Base-by-base conservation (phyloP, 2,329 filamentous ascomycete genomes). In the Sarocladium oryzae region DNA sequence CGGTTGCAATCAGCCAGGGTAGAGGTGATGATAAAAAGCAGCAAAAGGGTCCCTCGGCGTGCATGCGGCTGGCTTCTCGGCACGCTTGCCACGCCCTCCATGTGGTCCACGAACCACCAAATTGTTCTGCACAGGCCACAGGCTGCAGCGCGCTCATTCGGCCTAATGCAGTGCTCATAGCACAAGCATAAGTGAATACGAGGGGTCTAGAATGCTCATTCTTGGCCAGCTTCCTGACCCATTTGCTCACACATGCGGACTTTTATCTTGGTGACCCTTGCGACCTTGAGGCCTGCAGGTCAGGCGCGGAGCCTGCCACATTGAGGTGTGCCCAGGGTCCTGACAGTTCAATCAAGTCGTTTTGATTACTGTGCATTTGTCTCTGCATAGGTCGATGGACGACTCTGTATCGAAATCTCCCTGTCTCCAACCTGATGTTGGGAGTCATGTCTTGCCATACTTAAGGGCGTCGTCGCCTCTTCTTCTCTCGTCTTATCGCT, bases 161-260 rank as follows among this genome's bases (percentile, higher is more conserved):
- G 28, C 43, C 28, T 48, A 48, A 48, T 33, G 43, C 28, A 48
- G 20, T 21, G 9, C 18, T 13, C 28, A 45, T 48, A 8, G 24
- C 16, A 33, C 43, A 48, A 16, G 26, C 24, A 48, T 48, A 7
- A n/a, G 28, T 32, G 24, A 48, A 48, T 48, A 48, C 43, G 43
- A 48, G 43, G 15, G n/a, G n/a, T n/a, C n/a, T n/a, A n/a, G 21
- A 6, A 8, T 15, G 15, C 21, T n/a, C 40, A 21, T 26, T 13
- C 28, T 7, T 20, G 20, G 43, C 21, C 5, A 48, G 28, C 18
- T 33, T 21, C 10, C 11, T 26, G 26, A 48, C 43, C n/a, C 26
- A 21, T 32, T 16, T 32, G 36, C 21, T 20, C 21, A 13, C 18
- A n/a, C 43, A 48, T 26, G 16, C 33, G 10, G 5, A 9, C 10